Conservation (phyloP, 148 eudicot genomes). For the Chenopodium formosanum region DNA sequence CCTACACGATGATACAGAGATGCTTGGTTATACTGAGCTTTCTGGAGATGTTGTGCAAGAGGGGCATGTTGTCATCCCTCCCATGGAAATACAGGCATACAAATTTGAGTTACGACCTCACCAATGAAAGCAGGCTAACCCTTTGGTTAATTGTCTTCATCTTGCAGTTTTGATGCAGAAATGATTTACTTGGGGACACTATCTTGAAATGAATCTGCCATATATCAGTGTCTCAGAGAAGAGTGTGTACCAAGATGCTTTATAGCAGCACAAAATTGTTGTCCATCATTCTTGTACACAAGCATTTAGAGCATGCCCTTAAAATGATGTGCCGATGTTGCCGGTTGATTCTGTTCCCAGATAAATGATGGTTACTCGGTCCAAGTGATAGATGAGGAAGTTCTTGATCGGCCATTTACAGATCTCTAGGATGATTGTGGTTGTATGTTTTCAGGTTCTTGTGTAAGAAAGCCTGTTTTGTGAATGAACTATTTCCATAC, state of each 20-base stretch:
- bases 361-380: neutral
- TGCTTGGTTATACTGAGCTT: conserved; percentile 79
- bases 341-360: neutral
- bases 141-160: neutral
- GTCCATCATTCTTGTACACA: conserved; percentile 9
- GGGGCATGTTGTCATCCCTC: conserved; percentile 77
- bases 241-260: neutral
- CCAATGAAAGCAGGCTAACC: conserved; percentile 29
- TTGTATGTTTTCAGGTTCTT: neutral
- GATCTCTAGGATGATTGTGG: neutral
- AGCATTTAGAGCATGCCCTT: neutral
- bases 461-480: neutral
- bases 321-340: conserved; percentile 8
- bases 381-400: neutral
- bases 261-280: neutral
- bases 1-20: conserved; percentile 76
- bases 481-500: neutral
- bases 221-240: neutral
- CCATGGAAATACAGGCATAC: conserved; percentile 97
- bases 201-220: neutral
- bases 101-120: conserved; percentile 62
- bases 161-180: conserved; percentile 9
- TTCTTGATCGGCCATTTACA: neutral
- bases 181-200: neutral
- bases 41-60: conserved; percentile 67